phyloP scores from a whole-genome alignment of 805 yeast genomes.

The Hanseniaspora singularis region DNA sequence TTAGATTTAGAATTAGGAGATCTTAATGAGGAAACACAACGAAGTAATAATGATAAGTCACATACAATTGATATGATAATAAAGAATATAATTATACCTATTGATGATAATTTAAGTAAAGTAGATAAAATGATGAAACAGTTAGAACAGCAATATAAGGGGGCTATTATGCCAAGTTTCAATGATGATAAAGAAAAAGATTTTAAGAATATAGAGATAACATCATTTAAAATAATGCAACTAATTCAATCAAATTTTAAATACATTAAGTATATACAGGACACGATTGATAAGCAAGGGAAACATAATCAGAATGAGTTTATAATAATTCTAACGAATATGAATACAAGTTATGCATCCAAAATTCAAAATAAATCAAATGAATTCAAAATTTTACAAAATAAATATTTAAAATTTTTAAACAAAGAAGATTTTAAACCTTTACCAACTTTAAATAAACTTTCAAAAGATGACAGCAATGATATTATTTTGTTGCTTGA shows the following conservation, averaged over 20 bases:
- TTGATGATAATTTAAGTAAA: conserved; percentile 48
- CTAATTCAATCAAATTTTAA: conserved; percentile 69
- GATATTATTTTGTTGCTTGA: conserved; percentile 23
- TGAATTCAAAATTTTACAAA: conserved; percentile 73
- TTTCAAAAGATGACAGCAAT: conserved; percentile 13
- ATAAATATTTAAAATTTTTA: conserved; percentile 72
- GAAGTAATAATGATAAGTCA: conserved; percentile 56
- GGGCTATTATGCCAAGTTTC: conserved; percentile 76
- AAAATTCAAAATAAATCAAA: conserved; percentile 71
- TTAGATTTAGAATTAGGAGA: conserved; percentile 27
- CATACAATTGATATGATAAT: conserved; percentile 48
- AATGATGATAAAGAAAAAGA: conserved; percentile 58
- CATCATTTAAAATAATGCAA: conserved; percentile 64
- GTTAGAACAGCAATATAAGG: conserved; percentile 53
- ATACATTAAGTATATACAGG: conserved; percentile 54
- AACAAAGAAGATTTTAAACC: conserved; percentile 65
- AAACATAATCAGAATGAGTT: conserved; percentile 37
- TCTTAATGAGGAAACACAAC: conserved; percentile 27
- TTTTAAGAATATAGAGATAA: conserved; percentile 65
- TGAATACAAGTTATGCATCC: conserved; percentile 73
- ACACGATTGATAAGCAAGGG: conserved; percentile 30
- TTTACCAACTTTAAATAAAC: conserved; percentile 24
- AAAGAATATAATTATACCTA: conserved; percentile 32
- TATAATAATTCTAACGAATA: conserved; percentile 57
- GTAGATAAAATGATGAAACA: conserved; percentile 47